Evolutionary conservation across 768 basidiomycete species (phyloP).

Genomic region (Cystofilobasidium ferigula): DNA sequence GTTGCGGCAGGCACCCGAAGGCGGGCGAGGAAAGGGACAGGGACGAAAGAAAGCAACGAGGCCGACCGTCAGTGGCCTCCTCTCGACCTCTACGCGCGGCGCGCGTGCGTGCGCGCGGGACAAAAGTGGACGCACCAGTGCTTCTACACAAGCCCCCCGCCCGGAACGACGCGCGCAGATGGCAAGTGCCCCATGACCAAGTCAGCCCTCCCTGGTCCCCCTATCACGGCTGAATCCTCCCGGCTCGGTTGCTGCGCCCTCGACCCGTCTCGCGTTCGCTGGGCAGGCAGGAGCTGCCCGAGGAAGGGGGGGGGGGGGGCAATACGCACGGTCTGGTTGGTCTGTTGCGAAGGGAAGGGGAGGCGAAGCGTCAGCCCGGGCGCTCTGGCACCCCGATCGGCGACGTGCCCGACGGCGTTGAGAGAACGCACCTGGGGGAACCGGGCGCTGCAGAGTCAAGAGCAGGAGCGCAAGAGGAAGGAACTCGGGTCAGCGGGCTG

Average conservation of each 20-base stretch:
- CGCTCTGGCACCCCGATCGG: too few species aligned
- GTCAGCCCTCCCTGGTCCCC: too few species aligned
- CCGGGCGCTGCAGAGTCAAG: constrained; percentile 18
- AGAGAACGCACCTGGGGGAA: constrained; percentile 17
- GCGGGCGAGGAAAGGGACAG: background rate
- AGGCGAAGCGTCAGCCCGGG: too few species aligned
- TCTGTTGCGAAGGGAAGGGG: constrained; percentile 6
- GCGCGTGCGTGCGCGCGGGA: too few species aligned
- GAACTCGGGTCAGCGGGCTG: background rate
- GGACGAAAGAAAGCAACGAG: background rate
- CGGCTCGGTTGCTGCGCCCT: too few species aligned
- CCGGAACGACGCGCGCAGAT: background rate
- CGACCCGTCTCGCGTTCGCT: too few species aligned
- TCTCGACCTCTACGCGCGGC: too few species aligned
- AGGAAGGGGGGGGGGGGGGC: background rate
- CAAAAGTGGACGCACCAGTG: constrained; percentile 61
- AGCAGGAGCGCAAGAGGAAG: background rate
- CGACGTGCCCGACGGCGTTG: too few species aligned
- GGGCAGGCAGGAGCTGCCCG: constrained; percentile 38
- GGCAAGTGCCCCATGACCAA: background rate
- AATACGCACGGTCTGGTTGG: constrained; percentile 27
- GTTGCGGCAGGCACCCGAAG: background rate
- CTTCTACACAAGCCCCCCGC: constrained; percentile 68
- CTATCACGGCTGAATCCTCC: too few species aligned
- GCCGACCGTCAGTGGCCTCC: too few species aligned